phyloP scores from a whole-genome alignment of 2,329 filamentous ascomycete species.

The Fusarium compactum region DNA sequence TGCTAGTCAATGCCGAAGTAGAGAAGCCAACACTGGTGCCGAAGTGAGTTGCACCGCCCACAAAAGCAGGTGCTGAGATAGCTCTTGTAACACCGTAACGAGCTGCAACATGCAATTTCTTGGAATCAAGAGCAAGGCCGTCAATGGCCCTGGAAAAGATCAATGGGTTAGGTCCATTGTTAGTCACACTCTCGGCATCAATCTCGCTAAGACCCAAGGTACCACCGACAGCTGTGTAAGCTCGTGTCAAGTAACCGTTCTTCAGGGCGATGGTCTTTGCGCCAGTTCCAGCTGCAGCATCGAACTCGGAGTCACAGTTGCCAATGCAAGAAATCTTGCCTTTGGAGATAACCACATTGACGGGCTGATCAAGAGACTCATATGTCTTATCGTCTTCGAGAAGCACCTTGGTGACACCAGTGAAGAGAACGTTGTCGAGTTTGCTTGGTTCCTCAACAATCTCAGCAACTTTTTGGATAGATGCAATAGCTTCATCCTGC shows the following conservation, averaged over 20 bases:
- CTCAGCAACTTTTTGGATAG: slow-evolving; percentile 56
- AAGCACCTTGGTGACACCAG: slow-evolving; percentile 65
- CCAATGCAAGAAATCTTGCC: slow-evolving; percentile 70
- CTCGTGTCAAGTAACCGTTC: slow-evolving; percentile 70
- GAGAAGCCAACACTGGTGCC: slow-evolving; percentile 71
- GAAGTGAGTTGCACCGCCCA: slow-evolving; percentile 58
- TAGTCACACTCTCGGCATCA: slow-evolving; percentile 65
- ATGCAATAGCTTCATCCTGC: slow-evolving; percentile 54
- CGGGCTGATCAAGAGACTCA: slow-evolving; percentile 51
- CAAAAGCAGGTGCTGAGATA: slow-evolving; percentile 66
- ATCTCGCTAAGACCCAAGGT: slow-evolving; percentile 73
- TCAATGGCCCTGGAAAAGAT: slow-evolving; percentile 70
- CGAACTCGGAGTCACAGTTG: slow-evolving; percentile 60
- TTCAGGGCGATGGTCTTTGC: slow-evolving; percentile 60
- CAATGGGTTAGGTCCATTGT: slow-evolving; percentile 61
- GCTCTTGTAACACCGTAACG: slow-evolving; percentile 70
- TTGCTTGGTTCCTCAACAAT: slow-evolving; percentile 57
- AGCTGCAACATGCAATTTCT: slow-evolving; percentile 66
- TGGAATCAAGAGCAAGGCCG: slow-evolving; percentile 66
- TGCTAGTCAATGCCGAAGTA: slow-evolving; percentile 61
- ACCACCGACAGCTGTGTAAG: slow-evolving; percentile 72
- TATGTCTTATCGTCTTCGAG: slow-evolving; percentile 58
- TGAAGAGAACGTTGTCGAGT: slow-evolving; percentile 63
- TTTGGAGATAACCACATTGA: slow-evolving; percentile 64
- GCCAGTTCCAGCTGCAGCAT: slow-evolving; percentile 51